Percentiles rank a stretch among this genome's conserved stretches.
Evolutionary conservation across 2,329 filamentous ascomycete genomes (phyloP).

Genomic region (Arthrobotrys conoides): DNA sequence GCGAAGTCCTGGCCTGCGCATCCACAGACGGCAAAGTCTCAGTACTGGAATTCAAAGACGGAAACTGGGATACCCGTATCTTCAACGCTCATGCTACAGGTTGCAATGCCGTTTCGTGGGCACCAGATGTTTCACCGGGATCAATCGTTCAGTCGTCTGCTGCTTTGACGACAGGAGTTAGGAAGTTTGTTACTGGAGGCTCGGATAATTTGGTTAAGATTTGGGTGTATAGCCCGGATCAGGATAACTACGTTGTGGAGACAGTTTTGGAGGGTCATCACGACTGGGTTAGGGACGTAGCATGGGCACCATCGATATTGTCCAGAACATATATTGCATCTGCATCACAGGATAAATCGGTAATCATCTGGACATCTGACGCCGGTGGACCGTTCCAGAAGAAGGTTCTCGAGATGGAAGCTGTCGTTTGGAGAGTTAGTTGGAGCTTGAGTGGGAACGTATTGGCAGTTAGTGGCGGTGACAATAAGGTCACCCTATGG

Average conservation of each 20-base stretch:
- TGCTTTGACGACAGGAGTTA: conserved; percentile 63
- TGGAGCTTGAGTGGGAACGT: conserved; percentile 99
- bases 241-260: conserved; percentile 71
- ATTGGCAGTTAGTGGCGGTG: conserved; percentile 89
- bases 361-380: conserved; percentile 94
- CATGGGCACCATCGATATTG: conserved; percentile 94
- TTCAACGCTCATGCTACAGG: conserved; percentile 94
- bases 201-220: conserved; percentile 95
- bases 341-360: conserved; percentile 95
- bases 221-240: conserved; percentile 79
- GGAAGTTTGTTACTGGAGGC: conserved; percentile 92
- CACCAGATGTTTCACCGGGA: conserved; percentile 85
- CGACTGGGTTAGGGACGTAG: conserved; percentile 98
- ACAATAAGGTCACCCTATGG: conserved; percentile 98
- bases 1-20: conserved; percentile 93
- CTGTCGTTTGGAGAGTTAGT: conserved; percentile 93
- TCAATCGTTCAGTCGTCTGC: conserved; percentile 79
- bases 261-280: conserved; percentile 81
- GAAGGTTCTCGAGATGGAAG: conserved; percentile 88
- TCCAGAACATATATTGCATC: conserved; percentile 97
- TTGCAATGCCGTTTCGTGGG: conserved; percentile 97
- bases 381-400: conserved; percentile 82
- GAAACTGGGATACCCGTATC: conserved; percentile 88
- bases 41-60: conserved; percentile 97
- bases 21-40: conserved; percentile 93